Base-by-base conservation (phyloP, 2,329 filamentous ascomycete genomes). In the Microcyclospora pomicola region DNA sequence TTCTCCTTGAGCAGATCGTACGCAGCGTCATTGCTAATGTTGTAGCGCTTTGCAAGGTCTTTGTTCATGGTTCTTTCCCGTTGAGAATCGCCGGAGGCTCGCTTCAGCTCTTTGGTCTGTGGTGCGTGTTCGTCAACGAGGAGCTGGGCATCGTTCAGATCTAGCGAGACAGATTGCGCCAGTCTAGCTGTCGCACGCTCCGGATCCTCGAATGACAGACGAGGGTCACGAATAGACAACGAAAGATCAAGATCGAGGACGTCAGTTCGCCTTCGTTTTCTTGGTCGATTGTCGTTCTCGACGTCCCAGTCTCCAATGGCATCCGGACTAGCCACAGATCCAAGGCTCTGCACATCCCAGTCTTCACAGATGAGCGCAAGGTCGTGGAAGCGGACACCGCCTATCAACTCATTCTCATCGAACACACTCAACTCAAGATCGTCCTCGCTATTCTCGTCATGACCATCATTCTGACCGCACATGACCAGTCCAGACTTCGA, bases 1-100 rank as follows among this genome's bases (percentile, higher is more conserved):
- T 95, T 96, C 60, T 94, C 86, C 61, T 96, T 96, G 33, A 98
- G 73, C 42, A 86, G 76, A 54, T 96, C 87, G 58, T 98, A 98
- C 2, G 87, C 87, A 42, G 91, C 82, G 53, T 98, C 91, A 46
- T 96, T 96, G 24, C 87, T 94, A 41, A 92, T 82, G 56, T 96
- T 96, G 69, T 94, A 98, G 31, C 88, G 79, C 48, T 80, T 75
- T 29, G 75, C 75, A 28, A 94, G 71, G 39, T 83, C 77, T 38
- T 80, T 81, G 2, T 78, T 76, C 31, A 85, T 64, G 36, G 77
- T 80, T 6, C 73, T 75, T 66, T 77, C 77, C 44, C 72, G 77
- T 60, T 73, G 80, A 46, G 73, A 69, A 44, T 76, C 77, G 36
- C 67, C 63, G 35, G 60, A 60, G 24, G 55, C 50, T 29, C 56